A percentile compares a stretch with the other conserved stretches of the same genome.
Conservation (phyloP, 805 yeast genomes). For the Candida mattraensis region DNA sequence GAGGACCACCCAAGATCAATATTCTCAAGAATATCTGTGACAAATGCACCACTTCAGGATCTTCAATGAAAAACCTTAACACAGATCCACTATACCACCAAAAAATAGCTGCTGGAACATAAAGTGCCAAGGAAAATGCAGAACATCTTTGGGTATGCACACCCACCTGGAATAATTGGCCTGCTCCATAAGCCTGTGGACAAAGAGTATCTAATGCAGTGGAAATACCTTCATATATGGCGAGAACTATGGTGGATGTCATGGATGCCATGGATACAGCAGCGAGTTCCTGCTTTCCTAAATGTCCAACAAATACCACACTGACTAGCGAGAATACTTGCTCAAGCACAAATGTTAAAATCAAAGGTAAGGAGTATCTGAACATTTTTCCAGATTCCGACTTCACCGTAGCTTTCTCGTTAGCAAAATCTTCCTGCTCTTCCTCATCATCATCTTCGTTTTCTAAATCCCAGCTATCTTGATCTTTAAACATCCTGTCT, state of each 20-base stretch:
- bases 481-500: constrained; percentile 26
- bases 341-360: constrained; percentile 66
- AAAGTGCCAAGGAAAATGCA: constrained; percentile 56
- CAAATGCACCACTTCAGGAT: constrained; percentile 43
- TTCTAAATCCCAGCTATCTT: constrained; percentile 19
- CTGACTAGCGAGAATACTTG: constrained; percentile 65
- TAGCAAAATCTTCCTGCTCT: constrained; percentile 34
- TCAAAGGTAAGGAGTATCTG: constrained; percentile 53
- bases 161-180: constrained; percentile 63
- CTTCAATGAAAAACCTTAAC: constrained; percentile 47
- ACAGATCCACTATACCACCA: constrained; percentile 62
- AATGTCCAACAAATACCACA: constrained; percentile 72
- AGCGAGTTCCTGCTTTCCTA: constrained; percentile 71
- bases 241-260: constrained; percentile 76
- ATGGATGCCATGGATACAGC: constrained; percentile 75
- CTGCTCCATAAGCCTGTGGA: constrained; percentile 76
- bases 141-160: constrained; percentile 67
- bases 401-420: constrained; percentile 25
- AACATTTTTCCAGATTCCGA: constrained; percentile 36
- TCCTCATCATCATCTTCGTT: constrained; percentile 10
- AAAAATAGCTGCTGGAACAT: constrained; percentile 56
- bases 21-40: constrained; percentile 59
- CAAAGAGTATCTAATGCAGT: constrained; percentile 77
- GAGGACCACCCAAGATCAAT: constrained; percentile 68
- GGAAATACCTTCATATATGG: constrained; percentile 73